Base-by-base conservation (phyloP, 495 filamentous ascomycete genomes). In the Penicillium steckii region DNA sequence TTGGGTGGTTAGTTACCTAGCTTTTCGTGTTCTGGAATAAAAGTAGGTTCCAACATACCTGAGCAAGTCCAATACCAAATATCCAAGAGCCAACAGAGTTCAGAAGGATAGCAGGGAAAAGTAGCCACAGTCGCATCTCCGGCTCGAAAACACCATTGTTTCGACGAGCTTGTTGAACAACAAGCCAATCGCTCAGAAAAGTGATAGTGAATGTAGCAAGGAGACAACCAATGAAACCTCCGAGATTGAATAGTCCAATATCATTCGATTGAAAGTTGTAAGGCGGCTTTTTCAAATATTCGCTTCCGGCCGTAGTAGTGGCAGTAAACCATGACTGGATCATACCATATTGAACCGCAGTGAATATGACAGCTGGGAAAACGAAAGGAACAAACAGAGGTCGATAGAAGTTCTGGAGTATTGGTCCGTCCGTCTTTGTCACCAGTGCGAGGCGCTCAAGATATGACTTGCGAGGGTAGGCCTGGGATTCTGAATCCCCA, bases 141-240 rank as follows among this genome's bases (percentile, higher is more conserved):
- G 65, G 50, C 47, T 73, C 68, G 29, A 62, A 57, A 37, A 71
- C 52, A 32, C 65, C 67, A 3, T 56, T 56, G 26, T 69, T 67
- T 12, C 58, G 60, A 25, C 65, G 53, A 21, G 70, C 56, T 37
- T 46, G 53, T 15, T 46, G 33, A 7, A 68, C 42, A 46, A 65
- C 50, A 19, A 50, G 57, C 64, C 65, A 65, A 45, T 73, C 70
- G 35, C 55, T 64, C 18, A 71, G 25, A 1, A 56, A 52, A 22
- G 63, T 60, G 8, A 53, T 55, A 18, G 51, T 52, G 10, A 64
- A 6, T 32, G 58, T 44, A 21, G 64, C 66, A 43, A 70, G 41
- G 7, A 64, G 41, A 21, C 48, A 56, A 10, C 66, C 66, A 23
- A 69, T 52, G 44, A 69, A 61, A 4, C 49, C 53, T 22, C 64